Base-by-base conservation (phyloP, 495 filamentous ascomycete genomes). In the Immersiella caudata region DNA sequence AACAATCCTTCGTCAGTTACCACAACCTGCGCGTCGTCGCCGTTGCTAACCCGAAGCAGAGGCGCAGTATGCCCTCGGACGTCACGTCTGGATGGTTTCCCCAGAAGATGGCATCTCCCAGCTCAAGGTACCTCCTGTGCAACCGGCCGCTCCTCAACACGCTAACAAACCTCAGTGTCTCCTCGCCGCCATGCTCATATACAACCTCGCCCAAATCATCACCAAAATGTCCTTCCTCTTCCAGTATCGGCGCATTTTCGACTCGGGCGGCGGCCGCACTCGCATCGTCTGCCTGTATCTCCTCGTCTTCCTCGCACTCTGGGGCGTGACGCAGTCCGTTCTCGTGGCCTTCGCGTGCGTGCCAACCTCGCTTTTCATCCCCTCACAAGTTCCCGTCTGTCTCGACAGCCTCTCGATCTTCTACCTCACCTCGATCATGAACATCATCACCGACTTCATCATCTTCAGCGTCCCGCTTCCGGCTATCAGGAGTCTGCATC, bases 291-390 rank as follows among this genome's bases (percentile, higher is more conserved):
- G 67, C 57, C 26, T 54, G 0, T 49, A 27, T n/a, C 67, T 69
- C 24, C 20, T 71, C 63, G 21, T 67, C 54, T 65, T 72, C 40
- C 46, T 77, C 22, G 14, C 50, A 6, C 7, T 66, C 33, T 75
- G 72, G 67, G 71, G 71, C 12, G 12, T 67, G 12, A 24, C 57
- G 1, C 70, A 69, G 14, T 67, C 76, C 25, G 29, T 74, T 6
- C 66, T 72, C 18, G 69, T 73, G 0, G 72, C 80, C 60, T 79
- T 89, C 62, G 79, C 81, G 62, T 89, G 87, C 67, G 70, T 79
- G 0, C 87, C 87, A 0, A 71, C 87, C n/a, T 61, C 68, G 1
- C 33, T 68, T 65, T 67, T 71, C 60, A 49, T 67, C 27, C 71
- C 73, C 6, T 69, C 33, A 6, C 46, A 69, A 73, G 74, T 36